These are phyloP conservation scores for Penicillium waksmanii DNA, from an alignment of 495 filamentous ascomycete species.

Conservation along the genomic window DNA sequence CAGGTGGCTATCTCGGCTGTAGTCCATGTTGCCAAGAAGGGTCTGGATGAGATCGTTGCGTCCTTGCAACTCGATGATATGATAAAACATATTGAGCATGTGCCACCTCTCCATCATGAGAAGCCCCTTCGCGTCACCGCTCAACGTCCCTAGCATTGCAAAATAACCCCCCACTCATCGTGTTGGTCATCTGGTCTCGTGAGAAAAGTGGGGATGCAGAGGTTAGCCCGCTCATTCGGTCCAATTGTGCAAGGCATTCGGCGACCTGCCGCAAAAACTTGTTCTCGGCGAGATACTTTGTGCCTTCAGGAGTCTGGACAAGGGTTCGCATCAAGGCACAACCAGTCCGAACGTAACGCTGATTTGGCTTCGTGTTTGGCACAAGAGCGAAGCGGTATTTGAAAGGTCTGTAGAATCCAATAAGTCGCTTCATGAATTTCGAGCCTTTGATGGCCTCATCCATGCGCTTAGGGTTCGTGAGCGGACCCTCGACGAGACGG, in stretches of 20 bases:
- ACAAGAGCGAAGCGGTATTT: slow-evolving; percentile 91
- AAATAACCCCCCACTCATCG: slow-evolving; percentile 92
- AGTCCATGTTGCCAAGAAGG: slow-evolving; percentile 89
- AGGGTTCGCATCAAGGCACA: slow-evolving; percentile 86
- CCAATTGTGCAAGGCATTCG: slow-evolving; percentile 92
- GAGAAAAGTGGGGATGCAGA: slow-evolving; percentile 89
- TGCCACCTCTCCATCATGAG: slow-evolving; percentile 94
- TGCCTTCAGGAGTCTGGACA: slow-evolving; percentile 81
- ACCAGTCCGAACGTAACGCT: slow-evolving; percentile 89
- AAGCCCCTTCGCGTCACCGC: slow-evolving; percentile 76
- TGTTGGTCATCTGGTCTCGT: slow-evolving; percentile 76
- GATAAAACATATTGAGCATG: slow-evolving; percentile 99
- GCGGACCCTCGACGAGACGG: slow-evolving; percentile 87
- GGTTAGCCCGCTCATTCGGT: slow-evolving; percentile 87
- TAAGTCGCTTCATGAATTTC: slow-evolving; percentile 91
- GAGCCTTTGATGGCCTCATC: slow-evolving; percentile 94
- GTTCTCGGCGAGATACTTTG: slow-evolving; percentile 82
- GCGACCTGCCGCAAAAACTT: slow-evolving; percentile 92
- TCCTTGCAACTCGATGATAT: slow-evolving; percentile 87
- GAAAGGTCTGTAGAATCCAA: slow-evolving; percentile 95
- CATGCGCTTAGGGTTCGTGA: slow-evolving; percentile 88
- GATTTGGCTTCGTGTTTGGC: slow-evolving; percentile 85
- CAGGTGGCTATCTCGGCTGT: slow-evolving; percentile 83
- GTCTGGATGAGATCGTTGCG: slow-evolving; percentile 88
- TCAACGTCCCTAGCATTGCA: slow-evolving; percentile 84